These are phyloP conservation scores for Leccinum aurantiacum DNA, from an alignment of 768 basidiomycete species.

Conservation along the genomic window DNA sequence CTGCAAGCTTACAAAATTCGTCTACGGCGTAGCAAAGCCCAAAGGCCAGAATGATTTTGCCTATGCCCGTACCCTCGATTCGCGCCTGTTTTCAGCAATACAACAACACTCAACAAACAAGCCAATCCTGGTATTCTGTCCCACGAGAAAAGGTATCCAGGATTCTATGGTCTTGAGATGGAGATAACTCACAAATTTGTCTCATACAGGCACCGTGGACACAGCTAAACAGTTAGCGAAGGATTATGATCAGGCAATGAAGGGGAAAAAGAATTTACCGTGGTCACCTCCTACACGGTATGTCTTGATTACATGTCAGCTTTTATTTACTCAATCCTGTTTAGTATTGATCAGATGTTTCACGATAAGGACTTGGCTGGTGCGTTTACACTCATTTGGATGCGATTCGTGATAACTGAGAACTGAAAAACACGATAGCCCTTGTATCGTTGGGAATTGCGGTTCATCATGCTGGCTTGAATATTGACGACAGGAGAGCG, in stretches of 20 bases:
- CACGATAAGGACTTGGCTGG: slow-evolving; percentile 63
- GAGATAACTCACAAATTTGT: not conserved
- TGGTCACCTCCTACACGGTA: slow-evolving; percentile 68
- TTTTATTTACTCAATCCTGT: slow-evolving; percentile 1
- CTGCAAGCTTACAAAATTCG: slow-evolving; percentile 71
- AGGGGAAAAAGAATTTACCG: slow-evolving; percentile 52
- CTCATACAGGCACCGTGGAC: slow-evolving; percentile 47
- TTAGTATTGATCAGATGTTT: slow-evolving; percentile 57
- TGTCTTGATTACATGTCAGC: not conserved
- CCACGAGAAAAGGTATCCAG: slow-evolving; percentile 76
- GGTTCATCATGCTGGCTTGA: slow-evolving; percentile 89
- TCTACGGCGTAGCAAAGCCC: slow-evolving; percentile 66
- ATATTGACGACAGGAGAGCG: slow-evolving; percentile 63
- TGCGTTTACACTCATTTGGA: slow-evolving; percentile 15
- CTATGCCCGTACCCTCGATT: slow-evolving; percentile 70
- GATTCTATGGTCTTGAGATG: slow-evolving; percentile 1
- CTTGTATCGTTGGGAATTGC: slow-evolving; percentile 78
- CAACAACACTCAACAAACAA: slow-evolving; percentile 73
- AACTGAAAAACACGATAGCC: slow-evolving; percentile 37
- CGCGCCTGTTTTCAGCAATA: slow-evolving; percentile 69
- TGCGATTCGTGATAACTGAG: not conserved
- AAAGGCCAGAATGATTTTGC: slow-evolving; percentile 76
- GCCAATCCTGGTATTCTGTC: slow-evolving; percentile 85
- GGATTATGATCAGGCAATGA: slow-evolving; percentile 60
- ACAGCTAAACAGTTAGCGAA: slow-evolving; percentile 80